Evolutionary conservation across 208 protist species (phyloP), one percentile per base, ranked within the genome.

Genomic region (Borovskyia barvae): DNA sequence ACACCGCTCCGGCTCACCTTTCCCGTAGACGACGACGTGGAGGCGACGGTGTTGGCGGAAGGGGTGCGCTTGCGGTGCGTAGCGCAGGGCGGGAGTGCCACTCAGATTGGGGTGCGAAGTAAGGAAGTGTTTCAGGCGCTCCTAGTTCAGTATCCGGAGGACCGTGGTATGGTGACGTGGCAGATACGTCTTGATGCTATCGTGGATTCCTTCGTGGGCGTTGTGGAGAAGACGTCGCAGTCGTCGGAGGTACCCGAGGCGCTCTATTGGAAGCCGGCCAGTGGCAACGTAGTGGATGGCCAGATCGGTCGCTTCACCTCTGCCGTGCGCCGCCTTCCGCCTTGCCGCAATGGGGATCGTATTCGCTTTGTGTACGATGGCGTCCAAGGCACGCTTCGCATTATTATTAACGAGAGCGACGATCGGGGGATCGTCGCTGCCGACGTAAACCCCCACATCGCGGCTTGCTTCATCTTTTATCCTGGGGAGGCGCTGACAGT

Each of bases 191-290:
- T 94, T 3, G 87, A 89, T 22, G 52, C 39, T 51, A 66, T 91
- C 40, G 55, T 62, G 12, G 78, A 94, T 28, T 80, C 77, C 2
- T 94, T 94, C 51, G n/a, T 91, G 0, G 87, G 87, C 4, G 66
- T 91, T 12, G 82, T 91, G 14, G 83, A 91, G 51, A 84, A 71
- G 42, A 76, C 71, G 12, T 66, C 72, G 14, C 50, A 56, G n/a
- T 3, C 48, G 1, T 25, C 11, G 2, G 45, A 66, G 20, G 53
- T 76, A 46, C 79, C 83, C 15, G 76, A 83, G 3, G 87, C 84
- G n/a, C 91, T 94, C 40, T 94, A 91, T 56, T 94, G 87, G 87
- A 80, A 82, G 66, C 83, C 87, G 0, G 69, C 76, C 9, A 75
- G 56, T 35, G 56, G 62, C 19, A 74, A 75, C 22, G 63, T 83